Base-by-base conservation (phyloP, 2,329 filamentous ascomycete species). In the Dactylellina cionopaga region DNA sequence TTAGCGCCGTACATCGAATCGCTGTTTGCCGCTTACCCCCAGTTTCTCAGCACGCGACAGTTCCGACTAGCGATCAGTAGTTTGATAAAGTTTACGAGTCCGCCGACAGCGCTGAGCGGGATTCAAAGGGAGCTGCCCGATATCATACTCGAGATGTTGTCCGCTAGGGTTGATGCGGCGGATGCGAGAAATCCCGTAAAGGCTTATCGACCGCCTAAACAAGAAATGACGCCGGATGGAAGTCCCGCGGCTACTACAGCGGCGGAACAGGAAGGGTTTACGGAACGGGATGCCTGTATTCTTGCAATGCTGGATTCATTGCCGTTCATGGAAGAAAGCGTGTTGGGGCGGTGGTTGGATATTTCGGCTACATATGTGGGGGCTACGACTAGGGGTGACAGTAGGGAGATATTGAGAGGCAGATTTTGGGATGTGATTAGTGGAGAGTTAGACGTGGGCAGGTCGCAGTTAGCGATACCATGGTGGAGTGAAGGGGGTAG, bases 51-150 rank as follows among this genome's bases (percentile, higher is more conserved):
- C 0, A 85, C 91, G 0, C 88, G 92, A 13, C 93, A 97, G 79
- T 96, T 97, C 82, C 87, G 92, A 27, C 84, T 96, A 7, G 93
- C 92, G 9, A 93, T 96, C 83, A 91, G 90, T 79, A 94, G 92
- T 1, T 83, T 96, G 46, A 87, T 96, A 80, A 89, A 90, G 76
- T 89, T 96, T 69, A 88, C 92, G 9, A 89, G 90, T 1, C 92
- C 92, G 1, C 93, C 92, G 0, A 92, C 90, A 35, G 85, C 88
- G 1, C 85, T 96, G 39, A 88, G 90, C 31, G 88, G 87, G 47
- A 85, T 85, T 3, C 89, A 95, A 74, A 91, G 91, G 0, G 85
- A 90, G 65, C 85, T 96, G n/a, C 89, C 91, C 1, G 91, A 93
- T 74, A 89, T 88, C 0, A 82, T 96, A 0, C 83, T 96, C 10